Evolutionary conservation across 495 filamentous ascomycete genomes (phyloP), one percentile per base, ranked within the genome.

Genomic region (Aspergillus nidulans): DNA sequence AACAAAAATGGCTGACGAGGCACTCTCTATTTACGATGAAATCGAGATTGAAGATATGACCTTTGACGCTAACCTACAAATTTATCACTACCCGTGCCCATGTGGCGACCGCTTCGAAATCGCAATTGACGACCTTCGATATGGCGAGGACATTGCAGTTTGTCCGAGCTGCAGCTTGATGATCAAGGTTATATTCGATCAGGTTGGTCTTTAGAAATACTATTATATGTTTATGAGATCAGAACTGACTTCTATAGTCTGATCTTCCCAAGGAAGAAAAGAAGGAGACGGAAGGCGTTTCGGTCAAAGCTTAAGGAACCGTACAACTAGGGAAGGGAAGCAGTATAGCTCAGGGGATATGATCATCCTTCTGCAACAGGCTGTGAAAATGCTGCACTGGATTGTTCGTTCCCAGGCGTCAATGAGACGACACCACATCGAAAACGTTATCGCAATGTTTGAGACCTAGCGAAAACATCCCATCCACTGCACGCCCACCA

Each of bases 41-140:
- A 91, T 98, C 74, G 94, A 98, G 68, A 97, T 98, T 80, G 94
- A 98, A 69, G 94, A 98, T 69, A 95, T 97, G 89, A 94, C 90
- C 66, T 98, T 83, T 70, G 91, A 98, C 70, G 72, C 85, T 21
- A 79, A 78, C 3, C 77, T 90, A 19, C 85, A 95, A 69, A 84
- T 95, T 63, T 98, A 96, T 73, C 88, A 91, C 69, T 96, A 91
- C 70, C 94, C 94, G 15, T 98, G 94, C 68, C 94, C 94, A 0
- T 98, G 94, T 70, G 94, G 94, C 70, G 94, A 98, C 74, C 86
- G 90, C 32, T 98, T 98, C 75, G 89, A 97, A 75, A 97, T 98
- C 65, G 80, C 80, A 16, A 83, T 97, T 45, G 79, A 77, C 38
- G 92, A 97, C 68, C 72, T 98, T 57, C 81, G 86, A 45, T 92